Conservation (phyloP, 2,329 filamentous ascomycete genomes). For the Aspergillus fijiensis region DNA sequence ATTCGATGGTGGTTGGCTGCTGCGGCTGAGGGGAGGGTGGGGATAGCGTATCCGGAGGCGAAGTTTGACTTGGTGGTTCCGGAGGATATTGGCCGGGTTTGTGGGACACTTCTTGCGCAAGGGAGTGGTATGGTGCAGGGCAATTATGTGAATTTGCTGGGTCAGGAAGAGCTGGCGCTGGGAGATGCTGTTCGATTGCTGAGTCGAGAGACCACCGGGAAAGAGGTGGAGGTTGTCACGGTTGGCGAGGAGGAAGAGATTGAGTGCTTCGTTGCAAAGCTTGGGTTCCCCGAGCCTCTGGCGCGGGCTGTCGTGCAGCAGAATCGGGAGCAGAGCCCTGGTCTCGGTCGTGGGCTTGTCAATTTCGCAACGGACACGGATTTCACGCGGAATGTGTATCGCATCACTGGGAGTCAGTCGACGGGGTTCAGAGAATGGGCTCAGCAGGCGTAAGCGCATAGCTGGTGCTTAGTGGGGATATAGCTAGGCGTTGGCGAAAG, state of each 20-base stretch:
- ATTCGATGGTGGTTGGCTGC: slow-evolving; percentile 27
- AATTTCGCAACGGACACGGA: no score
- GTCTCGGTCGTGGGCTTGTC: no score
- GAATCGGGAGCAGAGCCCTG: no score
- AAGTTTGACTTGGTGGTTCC: slow-evolving; percentile 44
- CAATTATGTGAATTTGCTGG: slow-evolving; percentile 18
- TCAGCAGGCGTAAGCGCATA: no score
- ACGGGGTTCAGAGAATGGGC: no score
- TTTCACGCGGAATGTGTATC: no score
- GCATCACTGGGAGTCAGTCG: no score
- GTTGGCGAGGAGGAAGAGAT: slow-evolving; percentile 15
- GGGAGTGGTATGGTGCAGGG: slow-evolving; percentile 26
- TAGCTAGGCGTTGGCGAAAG: no score
- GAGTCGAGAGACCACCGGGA: slow-evolving; percentile 6
- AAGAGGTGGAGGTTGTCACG: slow-evolving; percentile 8
- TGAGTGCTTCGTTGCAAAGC: slow-evolving; percentile 8
- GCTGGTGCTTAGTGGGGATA: no score
- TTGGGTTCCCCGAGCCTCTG: slow-evolving; percentile 18
- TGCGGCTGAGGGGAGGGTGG: slow-evolving; percentile 32
- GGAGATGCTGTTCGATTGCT: slow-evolving; percentile 11
- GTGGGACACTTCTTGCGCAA: slow-evolving; percentile 37
- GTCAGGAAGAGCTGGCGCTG: slow-evolving; percentile 7
- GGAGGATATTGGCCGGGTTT: slow-evolving; percentile 48
- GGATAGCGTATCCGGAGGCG: slow-evolving; percentile 30
- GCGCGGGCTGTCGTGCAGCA: slow-evolving; percentile 3